These are phyloP conservation scores for Pedinophyceae sp. DNA, from an alignment of 139 green algal genomes.

Conservation along the genomic window DNA sequence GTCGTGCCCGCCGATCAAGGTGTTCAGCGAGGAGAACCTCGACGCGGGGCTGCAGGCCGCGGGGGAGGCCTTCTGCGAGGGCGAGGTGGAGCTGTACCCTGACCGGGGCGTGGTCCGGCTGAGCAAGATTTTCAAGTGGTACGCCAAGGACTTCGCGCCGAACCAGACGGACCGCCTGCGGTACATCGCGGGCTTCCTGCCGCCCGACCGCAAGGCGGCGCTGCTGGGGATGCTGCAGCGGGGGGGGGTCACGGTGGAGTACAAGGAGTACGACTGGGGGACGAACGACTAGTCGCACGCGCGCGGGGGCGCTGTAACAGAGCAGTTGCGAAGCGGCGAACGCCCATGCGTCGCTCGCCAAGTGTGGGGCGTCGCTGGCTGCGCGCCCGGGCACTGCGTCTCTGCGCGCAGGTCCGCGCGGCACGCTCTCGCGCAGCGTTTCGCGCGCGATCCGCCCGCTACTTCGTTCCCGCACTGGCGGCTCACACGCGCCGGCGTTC, in stretches of 20 bases:
- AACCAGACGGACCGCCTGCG: slow-evolving; percentile 28
- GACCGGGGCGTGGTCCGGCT: slow-evolving; percentile 27
- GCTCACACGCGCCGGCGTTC: not conserved
- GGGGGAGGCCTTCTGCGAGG: slow-evolving; percentile 35
- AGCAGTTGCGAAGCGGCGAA: no score
- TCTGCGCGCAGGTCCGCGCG: no score
- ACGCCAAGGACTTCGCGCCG: slow-evolving; percentile 55
- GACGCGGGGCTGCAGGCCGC: slow-evolving; percentile 58
- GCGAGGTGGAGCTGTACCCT: slow-evolving; percentile 43
- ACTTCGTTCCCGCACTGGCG: no score
- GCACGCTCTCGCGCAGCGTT: no score
- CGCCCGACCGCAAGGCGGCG: not conserved
- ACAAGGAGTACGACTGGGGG: slow-evolving; percentile 42
- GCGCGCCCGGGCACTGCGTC: no score
- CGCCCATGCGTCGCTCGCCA: no score
- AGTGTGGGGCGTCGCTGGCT: no score
- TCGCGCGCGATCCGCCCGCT: no score
- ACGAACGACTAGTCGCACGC: slow-evolving; percentile 34
- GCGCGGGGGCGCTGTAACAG: no score
- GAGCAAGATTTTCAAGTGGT: slow-evolving; percentile 84
- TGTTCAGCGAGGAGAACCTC: slow-evolving; percentile 61
- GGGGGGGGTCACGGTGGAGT: slow-evolving; percentile 18
- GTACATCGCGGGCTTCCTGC: slow-evolving; percentile 29
- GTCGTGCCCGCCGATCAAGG: slow-evolving; percentile 76
- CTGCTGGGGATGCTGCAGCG: slow-evolving; percentile 13